Percentiles rank a stretch among this genome's conserved stretches.
phyloP scores from a whole-genome alignment of 2,329 filamentous ascomycete genomes.

The Neonectria sp. region DNA sequence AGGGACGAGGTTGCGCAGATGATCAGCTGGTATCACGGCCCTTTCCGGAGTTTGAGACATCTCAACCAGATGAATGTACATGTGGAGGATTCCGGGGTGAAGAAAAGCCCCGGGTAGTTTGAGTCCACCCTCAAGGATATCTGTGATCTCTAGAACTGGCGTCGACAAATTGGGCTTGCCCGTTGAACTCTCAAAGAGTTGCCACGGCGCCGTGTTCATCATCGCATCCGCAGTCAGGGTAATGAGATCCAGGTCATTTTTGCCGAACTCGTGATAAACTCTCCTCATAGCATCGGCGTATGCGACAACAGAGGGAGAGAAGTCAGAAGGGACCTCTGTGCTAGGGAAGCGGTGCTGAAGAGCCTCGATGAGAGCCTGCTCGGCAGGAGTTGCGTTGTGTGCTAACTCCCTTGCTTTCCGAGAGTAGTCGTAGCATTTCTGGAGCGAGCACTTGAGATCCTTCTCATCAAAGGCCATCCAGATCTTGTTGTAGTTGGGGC shows the following conservation, averaged over 20 bases:
- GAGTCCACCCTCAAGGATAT: slow-evolving; percentile 62
- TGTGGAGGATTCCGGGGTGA: slow-evolving; percentile 82
- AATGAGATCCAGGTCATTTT: slow-evolving; percentile 56
- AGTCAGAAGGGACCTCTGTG: too few relatives aligned
- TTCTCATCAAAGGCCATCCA: slow-evolving; percentile 40
- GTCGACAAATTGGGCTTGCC: slow-evolving; percentile 48
- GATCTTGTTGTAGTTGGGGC: slow-evolving; percentile 64
- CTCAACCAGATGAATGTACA: slow-evolving; percentile 84
- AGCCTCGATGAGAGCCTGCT: slow-evolving; percentile 75
- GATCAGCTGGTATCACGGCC: slow-evolving; percentile 73
- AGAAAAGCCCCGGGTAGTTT: slow-evolving; percentile 51
- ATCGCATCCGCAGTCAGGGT: slow-evolving; percentile 57
- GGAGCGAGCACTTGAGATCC: slow-evolving; percentile 23
- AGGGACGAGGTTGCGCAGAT: slow-evolving; percentile 74
- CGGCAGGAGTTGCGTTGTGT: slow-evolving; percentile 49
- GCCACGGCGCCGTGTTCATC: slow-evolving; percentile 64
- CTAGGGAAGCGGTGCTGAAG: slow-evolving; percentile 72
- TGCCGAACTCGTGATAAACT: slow-evolving; percentile 51
- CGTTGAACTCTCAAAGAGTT: slow-evolving; percentile 57
- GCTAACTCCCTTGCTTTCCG: background rate
- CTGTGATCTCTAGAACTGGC: slow-evolving; percentile 47
- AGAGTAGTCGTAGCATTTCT: slow-evolving; percentile 4
- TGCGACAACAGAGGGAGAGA: slow-evolving; percentile 45
- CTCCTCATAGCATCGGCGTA: slow-evolving; percentile 57
- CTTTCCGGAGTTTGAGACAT: slow-evolving; percentile 78